Conservation (phyloP, 805 yeast species). For the Lipomyces orientalis region DNA sequence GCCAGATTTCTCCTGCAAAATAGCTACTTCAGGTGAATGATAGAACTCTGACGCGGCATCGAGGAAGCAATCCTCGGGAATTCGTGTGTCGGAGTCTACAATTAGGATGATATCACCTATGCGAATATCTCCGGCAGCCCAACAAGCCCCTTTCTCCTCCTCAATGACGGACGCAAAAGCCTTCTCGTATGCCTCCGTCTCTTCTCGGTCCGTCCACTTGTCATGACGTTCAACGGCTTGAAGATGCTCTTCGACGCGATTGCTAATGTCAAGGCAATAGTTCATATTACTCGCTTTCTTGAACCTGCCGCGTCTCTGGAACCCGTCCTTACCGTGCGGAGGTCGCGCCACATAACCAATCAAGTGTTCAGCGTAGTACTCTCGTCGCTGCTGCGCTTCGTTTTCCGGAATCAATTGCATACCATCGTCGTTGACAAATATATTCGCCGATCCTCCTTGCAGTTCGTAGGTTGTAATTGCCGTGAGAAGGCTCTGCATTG, state of each 20-base stretch:
- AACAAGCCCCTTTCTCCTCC: constrained; percentile 9
- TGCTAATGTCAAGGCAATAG: constrained; percentile 12
- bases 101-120: constrained; percentile 20
- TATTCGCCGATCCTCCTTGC: constrained; percentile 24
- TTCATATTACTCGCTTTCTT: constrained; percentile 27
- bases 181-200: constrained; percentile 9
- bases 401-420: constrained; percentile 20
- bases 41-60: constrained; percentile 24
- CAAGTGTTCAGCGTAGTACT: constrained; percentile 14
- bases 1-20: constrained; percentile 18
- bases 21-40: constrained; percentile 22
- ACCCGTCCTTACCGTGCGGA: constrained; percentile 23
- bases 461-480: constrained; percentile 24
- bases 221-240: constrained; percentile 10
- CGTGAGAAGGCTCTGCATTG: constrained; percentile 17
- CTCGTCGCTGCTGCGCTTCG: constrained; percentile 14
- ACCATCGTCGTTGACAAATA: constrained; percentile 25
- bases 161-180: constrained; percentile 10
- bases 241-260: constrained; percentile 15
- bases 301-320: constrained; percentile 21
- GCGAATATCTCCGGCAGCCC: constrained; percentile 24
- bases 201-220: constrained; percentile 18
- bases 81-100: constrained; percentile 23
- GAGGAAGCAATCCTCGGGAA: constrained; percentile 24
- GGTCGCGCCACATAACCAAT: constrained; percentile 25